These are phyloP conservation scores for Epichloe gansuensis DNA, from an alignment of 2,329 filamentous ascomycete species.

Conservation along the genomic window DNA sequence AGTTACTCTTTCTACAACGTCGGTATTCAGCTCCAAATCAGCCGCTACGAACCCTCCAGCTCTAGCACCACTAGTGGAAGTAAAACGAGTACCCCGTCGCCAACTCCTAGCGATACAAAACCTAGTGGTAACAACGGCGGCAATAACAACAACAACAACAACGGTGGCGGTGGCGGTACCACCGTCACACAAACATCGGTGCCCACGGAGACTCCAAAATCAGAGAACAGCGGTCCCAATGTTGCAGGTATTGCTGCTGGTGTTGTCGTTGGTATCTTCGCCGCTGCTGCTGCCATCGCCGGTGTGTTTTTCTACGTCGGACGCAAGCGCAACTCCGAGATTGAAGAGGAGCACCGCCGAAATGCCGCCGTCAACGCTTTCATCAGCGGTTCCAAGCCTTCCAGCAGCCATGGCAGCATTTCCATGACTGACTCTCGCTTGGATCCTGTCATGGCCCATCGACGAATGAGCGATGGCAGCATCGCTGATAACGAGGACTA, in stretches of 20 bases:
- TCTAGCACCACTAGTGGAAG: conserved; percentile 4
- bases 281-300: conserved; percentile 49
- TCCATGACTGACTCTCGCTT: conserved; percentile 74
- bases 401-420: conserved; percentile 47
- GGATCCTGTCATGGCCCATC: conserved; percentile 72
- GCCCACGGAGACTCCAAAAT: conserved; percentile 9
- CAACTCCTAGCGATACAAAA: conserved; percentile 12
- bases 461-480: conserved; percentile 83
- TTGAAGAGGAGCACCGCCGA: conserved; percentile 74
- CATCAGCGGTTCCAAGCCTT: conserved; percentile 50
- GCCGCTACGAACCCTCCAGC: conserved; percentile 15
- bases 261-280: conserved; percentile 73
- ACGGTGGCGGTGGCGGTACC: conserved; percentile 5
- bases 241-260: conserved; percentile 79
- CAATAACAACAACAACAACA: not conserved
- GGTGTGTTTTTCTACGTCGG: conserved; percentile 64
- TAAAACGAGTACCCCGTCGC: not conserved
- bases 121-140: not conserved
- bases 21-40: conserved; percentile 29
- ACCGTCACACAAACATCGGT: conserved; percentile 9
- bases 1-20: conserved; percentile 38
- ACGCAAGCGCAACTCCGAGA: conserved; percentile 59
- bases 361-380: conserved; percentile 71
- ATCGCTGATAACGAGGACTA: conserved; percentile 97
- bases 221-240: conserved; percentile 37